These are phyloP conservation scores for Shiraia sp. DNA, from an alignment of 2,329 filamentous ascomycete genomes.

Conservation along the genomic window DNA sequence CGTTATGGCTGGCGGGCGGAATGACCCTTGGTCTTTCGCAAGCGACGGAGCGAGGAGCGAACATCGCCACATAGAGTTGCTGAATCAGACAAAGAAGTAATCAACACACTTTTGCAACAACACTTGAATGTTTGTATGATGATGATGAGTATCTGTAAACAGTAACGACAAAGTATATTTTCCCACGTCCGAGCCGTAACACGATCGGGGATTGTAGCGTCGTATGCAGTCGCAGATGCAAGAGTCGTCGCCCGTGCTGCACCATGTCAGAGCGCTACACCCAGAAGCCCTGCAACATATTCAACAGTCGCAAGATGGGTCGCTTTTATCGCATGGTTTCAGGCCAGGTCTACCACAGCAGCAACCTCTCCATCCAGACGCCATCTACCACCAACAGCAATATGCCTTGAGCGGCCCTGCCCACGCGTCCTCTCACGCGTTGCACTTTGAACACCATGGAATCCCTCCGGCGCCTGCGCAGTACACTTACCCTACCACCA, in stretches of 20 bases:
- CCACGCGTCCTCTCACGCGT: constrained; percentile 22
- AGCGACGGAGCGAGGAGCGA: constrained; percentile 17
- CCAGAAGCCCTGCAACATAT: constrained; percentile 31
- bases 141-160: constrained; percentile 3
- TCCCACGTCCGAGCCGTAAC: too few species aligned
- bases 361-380: constrained; percentile 44
- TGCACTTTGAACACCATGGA: constrained; percentile 43
- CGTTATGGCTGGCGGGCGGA: constrained; percentile 10
- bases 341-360: constrained; percentile 29
- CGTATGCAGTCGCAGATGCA: neutral
- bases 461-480: constrained; percentile 22
- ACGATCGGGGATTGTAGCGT: too few species aligned
- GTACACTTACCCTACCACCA: constrained; percentile 26
- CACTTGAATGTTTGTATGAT: constrained; percentile 4
- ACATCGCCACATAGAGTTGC: constrained; percentile 23
- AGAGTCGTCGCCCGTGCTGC: constrained; percentile 21
- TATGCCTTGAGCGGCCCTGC: constrained; percentile 22
- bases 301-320: constrained; percentile 33
- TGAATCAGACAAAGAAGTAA: constrained; percentile 34
- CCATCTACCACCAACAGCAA: constrained; percentile 23
- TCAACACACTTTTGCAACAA: constrained; percentile 16
- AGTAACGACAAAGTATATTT: neutral
- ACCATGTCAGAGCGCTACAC: constrained; percentile 30
- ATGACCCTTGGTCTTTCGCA: constrained; percentile 11
- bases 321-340: constrained; percentile 19